These are phyloP conservation scores for Hypomontagnella submonticulosa DNA, from an alignment of 495 filamentous ascomycete genomes.

Conservation along the genomic window DNA sequence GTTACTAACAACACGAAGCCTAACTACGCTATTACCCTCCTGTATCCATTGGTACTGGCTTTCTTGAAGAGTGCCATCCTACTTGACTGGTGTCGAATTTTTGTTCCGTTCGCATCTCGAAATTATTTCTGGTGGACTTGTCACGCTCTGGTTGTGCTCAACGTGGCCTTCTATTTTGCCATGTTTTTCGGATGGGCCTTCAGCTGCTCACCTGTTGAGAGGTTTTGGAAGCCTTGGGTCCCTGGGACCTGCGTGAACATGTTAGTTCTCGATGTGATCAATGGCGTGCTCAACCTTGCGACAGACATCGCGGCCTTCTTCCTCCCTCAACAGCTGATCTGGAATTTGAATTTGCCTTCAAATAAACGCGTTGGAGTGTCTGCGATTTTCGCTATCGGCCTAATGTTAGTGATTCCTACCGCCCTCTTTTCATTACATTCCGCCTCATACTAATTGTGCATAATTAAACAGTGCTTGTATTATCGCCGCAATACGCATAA, in stretches of 20 bases:
- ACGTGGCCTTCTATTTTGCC: not conserved
- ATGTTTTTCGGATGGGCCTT: not conserved
- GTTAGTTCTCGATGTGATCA: conserved; percentile 2
- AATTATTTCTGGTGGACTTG: conserved; percentile 12
- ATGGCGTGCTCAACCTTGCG: not conserved
- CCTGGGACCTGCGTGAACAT: not conserved
- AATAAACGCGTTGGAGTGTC: not conserved
- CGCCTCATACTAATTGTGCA: not conserved
- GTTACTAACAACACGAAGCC: not conserved
- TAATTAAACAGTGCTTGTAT: not conserved
- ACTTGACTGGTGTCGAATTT: conserved; percentile 5
- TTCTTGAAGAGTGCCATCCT: conserved; percentile 2
- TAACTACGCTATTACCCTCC: not conserved
- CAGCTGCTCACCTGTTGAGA: not conserved
- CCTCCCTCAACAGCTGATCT: conserved; percentile 5
- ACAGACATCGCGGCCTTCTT: not conserved
- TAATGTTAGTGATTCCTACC: not conserved
- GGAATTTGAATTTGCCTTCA: conserved; percentile 2
- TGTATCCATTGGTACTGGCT: not conserved
- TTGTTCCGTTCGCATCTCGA: not conserved
- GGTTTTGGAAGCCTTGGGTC: not conserved
- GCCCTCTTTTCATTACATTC: not conserved
- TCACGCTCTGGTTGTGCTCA: not conserved
- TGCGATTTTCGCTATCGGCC: not conserved
- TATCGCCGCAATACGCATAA: not conserved